Conservation (phyloP, 2,329 filamentous ascomycete genomes). For the Clarireedia monteithiana region DNA sequence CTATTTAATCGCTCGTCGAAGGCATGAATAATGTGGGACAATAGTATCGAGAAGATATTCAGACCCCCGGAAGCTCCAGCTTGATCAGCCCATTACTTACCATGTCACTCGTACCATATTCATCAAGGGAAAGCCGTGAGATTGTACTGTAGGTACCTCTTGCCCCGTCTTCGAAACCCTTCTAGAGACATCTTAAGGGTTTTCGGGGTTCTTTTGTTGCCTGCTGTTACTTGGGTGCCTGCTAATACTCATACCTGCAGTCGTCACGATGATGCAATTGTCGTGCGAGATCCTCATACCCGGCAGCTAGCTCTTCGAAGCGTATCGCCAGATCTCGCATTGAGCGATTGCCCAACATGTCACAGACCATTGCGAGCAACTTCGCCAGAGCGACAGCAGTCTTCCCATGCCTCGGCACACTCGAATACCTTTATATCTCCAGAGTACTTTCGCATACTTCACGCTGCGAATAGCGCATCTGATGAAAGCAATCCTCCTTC, state of each 20-base stretch:
- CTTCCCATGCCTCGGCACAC: conserved; percentile 38
- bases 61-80: not conserved
- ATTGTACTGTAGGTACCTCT: conserved; percentile 63
- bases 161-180: not conserved
- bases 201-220: not conserved
- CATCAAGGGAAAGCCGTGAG: conserved; percentile 64
- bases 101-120: conserved; percentile 71
- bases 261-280: conserved; percentile 85
- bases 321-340: conserved; percentile 40
- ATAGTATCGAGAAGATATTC: not conserved
- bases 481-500: conserved; percentile 37
- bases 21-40: conserved; percentile 1
- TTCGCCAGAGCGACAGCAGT: conserved; percentile 39
- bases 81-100: not conserved
- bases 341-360: conserved; percentile 65
- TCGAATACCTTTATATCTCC: conserved; percentile 67
- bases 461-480: conserved; percentile 41
- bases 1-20: not conserved
- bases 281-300: conserved; percentile 81
- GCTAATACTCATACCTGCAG: conserved; percentile 38
- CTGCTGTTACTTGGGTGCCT: not conserved
- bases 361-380: conserved; percentile 35
- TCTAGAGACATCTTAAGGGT: too few species aligned
- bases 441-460: conserved; percentile 92
- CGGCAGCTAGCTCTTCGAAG: conserved; percentile 77